Evolutionary conservation across 345 rosid species (phyloP), one percentile per base, ranked within the genome.

Genomic region (Moricandia arvensis): DNA sequence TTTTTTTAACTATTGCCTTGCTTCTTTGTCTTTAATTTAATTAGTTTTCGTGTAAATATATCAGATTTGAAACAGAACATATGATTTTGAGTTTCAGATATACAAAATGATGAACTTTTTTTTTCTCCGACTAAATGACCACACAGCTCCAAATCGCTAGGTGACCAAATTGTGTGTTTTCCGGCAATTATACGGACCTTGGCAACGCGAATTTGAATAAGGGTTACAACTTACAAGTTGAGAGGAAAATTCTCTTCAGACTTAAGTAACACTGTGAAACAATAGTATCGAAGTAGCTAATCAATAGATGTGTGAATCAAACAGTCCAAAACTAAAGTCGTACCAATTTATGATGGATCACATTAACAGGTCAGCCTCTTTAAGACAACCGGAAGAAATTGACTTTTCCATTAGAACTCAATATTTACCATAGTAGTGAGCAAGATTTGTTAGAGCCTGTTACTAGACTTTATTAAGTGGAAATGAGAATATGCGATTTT

Each of bases 401-500:
- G 49, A 61, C 75, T 31, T n/a, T 24, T 5, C 29, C 17, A 29
- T 73, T 73, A 26, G 17, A 26, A 16, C 7, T 64, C 55, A n/a
- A 74, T 13, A 63, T 73, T 27, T 55, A 57, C 21, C 12, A 13
- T 5, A 8, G 21, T 12, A n/a, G 33, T 60, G 7, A 53, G 63
- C n/a, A 51, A 24, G 54, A 73, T 63, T 13, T 62, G 54, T 17
- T 30, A 11, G 45, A 29, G 31, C 3, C 15, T 2, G 35, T 38
- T n/a, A 45, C 17, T 31, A 70, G 29, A 59, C n/a, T 49, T 4
- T 24, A 45, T 58, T 35, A 34, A 35, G 5, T 64, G 63, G 63
- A 37, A 64, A 54, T 35, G 62, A 35, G 72, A 68, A 68, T 54
- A 69, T 54, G 21, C 47, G 59, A 35, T 26, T 35, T n/a, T n/a